Percentiles rank a stretch among this genome's conserved stretches.
Conservation (phyloP, 2,329 filamentous ascomycete genomes). For the Kalmusia sp. region DNA sequence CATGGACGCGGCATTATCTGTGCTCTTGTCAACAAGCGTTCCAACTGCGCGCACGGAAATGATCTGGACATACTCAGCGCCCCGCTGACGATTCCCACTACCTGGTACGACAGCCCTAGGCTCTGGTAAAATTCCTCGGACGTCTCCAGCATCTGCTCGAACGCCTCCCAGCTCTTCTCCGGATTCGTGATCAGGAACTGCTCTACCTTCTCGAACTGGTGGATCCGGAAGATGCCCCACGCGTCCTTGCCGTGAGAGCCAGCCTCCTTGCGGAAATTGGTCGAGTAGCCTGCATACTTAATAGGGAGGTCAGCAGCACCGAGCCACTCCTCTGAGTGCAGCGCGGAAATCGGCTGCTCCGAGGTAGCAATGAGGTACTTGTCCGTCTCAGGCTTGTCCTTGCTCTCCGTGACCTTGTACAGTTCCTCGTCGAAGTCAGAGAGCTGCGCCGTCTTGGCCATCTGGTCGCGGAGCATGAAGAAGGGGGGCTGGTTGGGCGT, state of each 20-base stretch:
- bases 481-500: constrained; percentile 68
- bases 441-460: constrained; percentile 98
- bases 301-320: constrained; percentile 84
- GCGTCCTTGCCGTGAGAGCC: constrained; percentile 91
- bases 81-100: constrained; percentile 95
- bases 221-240: constrained; percentile 97
- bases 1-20: constrained; percentile 64
- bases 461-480: constrained; percentile 90
- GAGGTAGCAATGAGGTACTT: constrained; percentile 80
- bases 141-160: constrained; percentile 88
- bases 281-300: constrained; percentile 87
- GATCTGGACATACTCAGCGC: constrained; percentile 66
- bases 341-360: constrained; percentile 92
- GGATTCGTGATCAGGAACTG: constrained; percentile 68
- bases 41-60: not conserved
- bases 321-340: constrained; percentile 95
- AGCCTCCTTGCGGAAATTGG: constrained; percentile 95
- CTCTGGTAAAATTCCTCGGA: constrained; percentile 97
- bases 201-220: constrained; percentile 83
- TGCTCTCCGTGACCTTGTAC: constrained; percentile 89
- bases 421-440: constrained; percentile 98
- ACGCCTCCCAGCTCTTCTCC: constrained; percentile 85
- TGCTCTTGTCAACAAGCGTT: constrained; percentile 8
- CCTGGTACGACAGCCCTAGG: constrained; percentile 85
- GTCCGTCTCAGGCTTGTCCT: constrained; percentile 80